Evolutionary conservation across 306 rosid species (phyloP).

Genomic region (Rosa lucieae): DNA sequence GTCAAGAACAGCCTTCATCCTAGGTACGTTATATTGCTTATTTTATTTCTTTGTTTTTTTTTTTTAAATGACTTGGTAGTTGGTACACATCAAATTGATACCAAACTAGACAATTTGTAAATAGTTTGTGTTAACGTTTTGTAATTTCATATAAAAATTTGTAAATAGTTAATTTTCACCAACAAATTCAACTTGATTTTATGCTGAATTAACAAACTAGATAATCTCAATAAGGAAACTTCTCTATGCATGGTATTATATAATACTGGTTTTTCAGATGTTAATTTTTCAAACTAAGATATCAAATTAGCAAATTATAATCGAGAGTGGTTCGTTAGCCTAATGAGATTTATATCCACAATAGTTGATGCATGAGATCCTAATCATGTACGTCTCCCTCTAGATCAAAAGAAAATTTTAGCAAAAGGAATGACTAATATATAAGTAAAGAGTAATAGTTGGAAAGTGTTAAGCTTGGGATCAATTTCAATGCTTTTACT

Average conservation of each 20-base stretch:
- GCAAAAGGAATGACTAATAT: not conserved
- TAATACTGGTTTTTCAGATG: too few relatives aligned
- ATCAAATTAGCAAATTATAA: too few relatives aligned
- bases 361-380: too few relatives aligned
- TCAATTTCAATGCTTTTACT: not conserved
- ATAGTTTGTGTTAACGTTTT: too few relatives aligned
- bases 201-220: not conserved
- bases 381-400: not conserved
- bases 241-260: not conserved
- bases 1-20: constrained; percentile 99
- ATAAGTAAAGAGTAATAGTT: not conserved
- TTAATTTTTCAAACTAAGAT: too few relatives aligned
- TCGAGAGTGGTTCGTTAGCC: too few relatives aligned
- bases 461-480: not conserved
- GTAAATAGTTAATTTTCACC: not conserved
- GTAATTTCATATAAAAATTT: too few relatives aligned
- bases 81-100: not conserved
- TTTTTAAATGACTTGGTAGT: not conserved
- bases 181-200: not conserved
- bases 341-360: too few relatives aligned
- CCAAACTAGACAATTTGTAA: not conserved
- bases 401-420: not conserved
- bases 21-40: constrained; percentile 42
- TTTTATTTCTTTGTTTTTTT: not conserved
- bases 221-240: not conserved